Percentiles rank a stretch among this genome's conserved stretches.
phyloP scores from a whole-genome alignment of 169 alveolate species.

The Babesia ovata region DNA sequence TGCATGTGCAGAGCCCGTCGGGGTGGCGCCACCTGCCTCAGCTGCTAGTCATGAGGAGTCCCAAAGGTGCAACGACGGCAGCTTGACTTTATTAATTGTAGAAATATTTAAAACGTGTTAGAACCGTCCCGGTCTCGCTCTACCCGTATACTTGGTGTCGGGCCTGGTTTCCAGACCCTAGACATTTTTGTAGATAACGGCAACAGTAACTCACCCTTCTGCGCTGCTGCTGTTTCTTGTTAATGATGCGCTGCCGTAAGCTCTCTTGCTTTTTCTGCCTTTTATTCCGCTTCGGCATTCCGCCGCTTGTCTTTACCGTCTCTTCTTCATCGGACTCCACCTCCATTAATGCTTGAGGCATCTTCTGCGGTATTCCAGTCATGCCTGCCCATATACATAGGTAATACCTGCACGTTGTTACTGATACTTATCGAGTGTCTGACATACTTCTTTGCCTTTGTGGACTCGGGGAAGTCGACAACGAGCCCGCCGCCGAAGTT shows the following conservation, averaged over 20 bases:
- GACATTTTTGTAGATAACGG: neutral
- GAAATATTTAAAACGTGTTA: slow-evolving; percentile 19
- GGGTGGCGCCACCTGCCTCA: slow-evolving; percentile 63
- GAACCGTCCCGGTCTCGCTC: slow-evolving; percentile 86
- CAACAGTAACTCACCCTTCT: slow-evolving; percentile 70
- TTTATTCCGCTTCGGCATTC: slow-evolving; percentile 29
- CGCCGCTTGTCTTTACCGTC: slow-evolving; percentile 6
- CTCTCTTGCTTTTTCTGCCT: slow-evolving; percentile 59
- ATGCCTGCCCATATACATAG: slow-evolving; percentile 92
- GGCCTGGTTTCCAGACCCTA: slow-evolving; percentile 90
- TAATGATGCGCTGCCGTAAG: slow-evolving; percentile 73
- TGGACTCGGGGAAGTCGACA: slow-evolving; percentile 94
- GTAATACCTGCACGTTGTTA: slow-evolving; percentile 71
- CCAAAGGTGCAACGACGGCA: neutral
- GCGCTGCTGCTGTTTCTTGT: slow-evolving; percentile 92
- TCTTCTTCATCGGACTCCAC: slow-evolving; percentile 36
- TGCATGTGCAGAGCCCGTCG: slow-evolving; percentile 27
- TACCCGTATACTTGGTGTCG: slow-evolving; percentile 94
- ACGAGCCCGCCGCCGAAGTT: slow-evolving; percentile 95
- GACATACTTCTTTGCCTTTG: slow-evolving; percentile 92
- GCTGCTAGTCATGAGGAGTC: slow-evolving; percentile 6
- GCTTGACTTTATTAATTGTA: neutral
- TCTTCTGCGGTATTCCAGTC: slow-evolving; percentile 67
- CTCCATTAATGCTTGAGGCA: slow-evolving; percentile 63
- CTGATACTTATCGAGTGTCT: neutral